Base-by-base conservation (phyloP, 2,329 filamentous ascomycete species). In the Epichloe typhina region DNA sequence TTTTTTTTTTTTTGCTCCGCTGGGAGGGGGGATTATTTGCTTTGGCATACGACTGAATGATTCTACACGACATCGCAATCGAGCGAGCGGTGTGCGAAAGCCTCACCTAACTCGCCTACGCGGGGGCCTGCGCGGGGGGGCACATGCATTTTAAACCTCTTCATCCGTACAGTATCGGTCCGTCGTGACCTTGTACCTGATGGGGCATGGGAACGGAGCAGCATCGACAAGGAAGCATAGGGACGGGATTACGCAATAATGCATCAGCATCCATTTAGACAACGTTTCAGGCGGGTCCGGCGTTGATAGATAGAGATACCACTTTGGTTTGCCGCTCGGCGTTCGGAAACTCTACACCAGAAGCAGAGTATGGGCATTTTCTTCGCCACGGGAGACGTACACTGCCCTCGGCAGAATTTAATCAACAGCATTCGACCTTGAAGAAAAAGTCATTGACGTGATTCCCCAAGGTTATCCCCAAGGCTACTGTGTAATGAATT, bases 241-340 rank as follows among this genome's bases (percentile, higher is more conserved):
- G 45, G 45, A 37, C 26, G 15, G 39, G 15, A 17, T 38, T n/a
- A 33, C 41, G 37, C 45, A 50, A 35, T 36, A 40, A 40, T 35
- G 40, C 44, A 53, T 45, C 33, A 46, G 40, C 48, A 43, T 48
- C 23, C 46, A 53, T 46, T 46, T 53, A 54, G 55, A 53, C 51
- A 49, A 48, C 52, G 55, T 58, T 53, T 50, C 52, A 51, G 54
- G 54, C 52, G 53, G 56, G 57, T 53, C 54, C 47, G 58, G 57
- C 54, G 56, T 58, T 55, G 41, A 44, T 55, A 55, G 51, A 54
- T 46, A 53, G 38, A 56, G 56, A 57, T 58, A 56, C 54, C 55
- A 57, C 51, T 39, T 50, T 48, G 47, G 35, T 50, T 50, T 45
- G 19, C 13, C 42, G 31, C 33, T 21, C 21, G 31, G 23, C 35